Evolutionary conservation across 2,329 filamentous ascomycete genomes (phyloP).

Genomic region (Tolypocladium inflatum): DNA sequence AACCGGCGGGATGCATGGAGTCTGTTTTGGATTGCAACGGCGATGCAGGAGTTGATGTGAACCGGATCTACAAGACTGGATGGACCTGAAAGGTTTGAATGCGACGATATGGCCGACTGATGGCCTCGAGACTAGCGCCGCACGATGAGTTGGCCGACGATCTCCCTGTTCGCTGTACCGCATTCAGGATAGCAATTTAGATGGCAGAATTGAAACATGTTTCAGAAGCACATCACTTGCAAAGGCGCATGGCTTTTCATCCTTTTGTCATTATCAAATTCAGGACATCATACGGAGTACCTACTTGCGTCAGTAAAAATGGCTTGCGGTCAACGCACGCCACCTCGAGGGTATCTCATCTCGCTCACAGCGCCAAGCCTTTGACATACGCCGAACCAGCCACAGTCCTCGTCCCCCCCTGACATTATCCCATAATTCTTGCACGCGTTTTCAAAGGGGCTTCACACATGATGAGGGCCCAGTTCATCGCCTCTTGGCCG

Average conservation of each 20-base stretch:
- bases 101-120: neutral
- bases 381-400: too few relatives aligned
- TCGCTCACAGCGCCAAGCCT: neutral
- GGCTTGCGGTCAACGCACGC: neutral
- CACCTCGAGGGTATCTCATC: neutral
- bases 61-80: neutral
- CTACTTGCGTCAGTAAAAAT: neutral
- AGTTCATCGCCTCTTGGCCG: constrained; percentile 5
- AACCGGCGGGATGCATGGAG: neutral
- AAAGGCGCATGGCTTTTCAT: too few relatives aligned
- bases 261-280: neutral
- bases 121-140: neutral
- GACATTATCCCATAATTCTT: too few relatives aligned
- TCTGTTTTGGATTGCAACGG: neutral
- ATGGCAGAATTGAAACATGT: neutral
- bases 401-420: too few relatives aligned
- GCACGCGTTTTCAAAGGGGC: neutral
- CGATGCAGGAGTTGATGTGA: neutral
- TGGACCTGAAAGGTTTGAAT: neutral
- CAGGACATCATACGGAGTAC: neutral
- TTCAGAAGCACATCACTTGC: neutral
- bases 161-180: neutral
- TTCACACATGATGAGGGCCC: neutral
- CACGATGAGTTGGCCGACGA: neutral
- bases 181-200: neutral